Evolutionary conservation across 2,329 filamentous ascomycete species (phyloP).

Genomic region (Aspergillus novoparasiticus): DNA sequence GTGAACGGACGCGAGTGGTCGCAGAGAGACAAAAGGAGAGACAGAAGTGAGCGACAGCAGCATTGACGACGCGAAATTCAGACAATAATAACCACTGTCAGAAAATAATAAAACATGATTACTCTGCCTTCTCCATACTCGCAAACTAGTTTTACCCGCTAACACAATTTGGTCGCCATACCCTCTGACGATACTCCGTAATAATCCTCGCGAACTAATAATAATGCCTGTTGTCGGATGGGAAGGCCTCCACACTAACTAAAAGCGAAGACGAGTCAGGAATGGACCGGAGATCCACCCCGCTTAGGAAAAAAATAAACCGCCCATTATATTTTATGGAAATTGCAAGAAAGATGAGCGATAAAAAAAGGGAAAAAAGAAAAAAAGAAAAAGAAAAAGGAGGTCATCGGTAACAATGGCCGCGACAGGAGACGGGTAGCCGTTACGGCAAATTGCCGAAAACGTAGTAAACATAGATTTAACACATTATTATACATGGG

Average conservation of each 20-base stretch:
- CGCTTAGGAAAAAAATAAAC: constrained; percentile 15
- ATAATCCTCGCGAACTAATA: constrained; percentile 7
- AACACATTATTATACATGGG: constrained; percentile 1
- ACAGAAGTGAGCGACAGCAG: background rate
- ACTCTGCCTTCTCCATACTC: constrained; percentile 6
- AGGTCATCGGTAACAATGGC: constrained; percentile 1
- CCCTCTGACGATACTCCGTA: constrained; percentile 1
- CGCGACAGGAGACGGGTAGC: constrained; percentile 11
- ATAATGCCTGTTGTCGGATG: constrained; percentile 2
- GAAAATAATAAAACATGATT: constrained; percentile 10
- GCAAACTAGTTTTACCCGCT: constrained; percentile 1
- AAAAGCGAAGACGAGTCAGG: constrained; percentile 12
- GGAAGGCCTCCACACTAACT: constrained; percentile 8
- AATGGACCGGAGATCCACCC: constrained; percentile 22
- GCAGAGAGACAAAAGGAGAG: constrained; percentile 7
- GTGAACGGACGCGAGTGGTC: constrained; percentile 22
- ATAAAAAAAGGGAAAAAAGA: constrained; percentile 2
- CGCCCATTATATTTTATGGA: constrained; percentile 11
- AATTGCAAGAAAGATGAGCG: background rate
- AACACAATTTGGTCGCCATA: constrained; percentile 1
- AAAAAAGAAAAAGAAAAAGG: background rate
- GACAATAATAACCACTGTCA: constrained; percentile 3
- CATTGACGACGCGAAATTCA: constrained; percentile 7
- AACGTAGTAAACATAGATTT: constrained; percentile 10
- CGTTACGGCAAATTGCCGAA: constrained; percentile 12